Base-by-base conservation (phyloP, 2,329 filamentous ascomycete species). In the Sporothrix humicola region DNA sequence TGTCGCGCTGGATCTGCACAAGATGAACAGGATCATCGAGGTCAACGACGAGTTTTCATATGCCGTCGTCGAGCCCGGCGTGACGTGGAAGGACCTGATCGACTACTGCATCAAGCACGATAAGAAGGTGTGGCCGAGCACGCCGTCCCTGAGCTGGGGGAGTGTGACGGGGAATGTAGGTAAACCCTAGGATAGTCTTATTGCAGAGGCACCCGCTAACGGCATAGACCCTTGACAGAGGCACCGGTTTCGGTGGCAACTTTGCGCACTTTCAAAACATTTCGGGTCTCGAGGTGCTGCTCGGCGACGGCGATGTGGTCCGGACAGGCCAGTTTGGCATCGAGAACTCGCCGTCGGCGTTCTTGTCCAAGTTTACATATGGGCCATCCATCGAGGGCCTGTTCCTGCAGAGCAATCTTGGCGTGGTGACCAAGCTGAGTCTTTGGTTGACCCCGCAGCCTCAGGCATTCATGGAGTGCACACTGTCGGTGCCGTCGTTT, bases 151-250 rank as follows among this genome's bases (percentile, higher is more conserved):
- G 9, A 85, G 85, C 37, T 86, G 85, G 79, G 85, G 85, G 1
- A 83, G 81, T 46, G 81, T 87, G 4, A 77, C 87, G 26, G 86
- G 86, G 1, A 87, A 87, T 76, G 81, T 82, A 73, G 42, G 81
- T 79, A 42, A 9, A 54, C 17, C 6, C 17, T 6, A 6, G 17
- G 17, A 2, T 6, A 20, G 0, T 20, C 23, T 26, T 26, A 26
- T 26, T 26, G 23, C 23, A 26, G 23, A 26, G 23, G 23, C 23
- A 26, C 23, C 23, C 23, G 23, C 23, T 26, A 26, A 26, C 23
- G 23, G 23, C 23, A 26, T 26, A 83, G 77, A 83, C 82, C 0
- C 73, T 84, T 2, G 83, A 84, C 74, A 78, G 82, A 3, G 83
- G 82, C 3, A 82, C 80, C 69, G 83, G 83, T 50, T 84, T 84